Conservation (phyloP, 2,329 filamentous ascomycete species). For the Corniculantispora saksenae region DNA sequence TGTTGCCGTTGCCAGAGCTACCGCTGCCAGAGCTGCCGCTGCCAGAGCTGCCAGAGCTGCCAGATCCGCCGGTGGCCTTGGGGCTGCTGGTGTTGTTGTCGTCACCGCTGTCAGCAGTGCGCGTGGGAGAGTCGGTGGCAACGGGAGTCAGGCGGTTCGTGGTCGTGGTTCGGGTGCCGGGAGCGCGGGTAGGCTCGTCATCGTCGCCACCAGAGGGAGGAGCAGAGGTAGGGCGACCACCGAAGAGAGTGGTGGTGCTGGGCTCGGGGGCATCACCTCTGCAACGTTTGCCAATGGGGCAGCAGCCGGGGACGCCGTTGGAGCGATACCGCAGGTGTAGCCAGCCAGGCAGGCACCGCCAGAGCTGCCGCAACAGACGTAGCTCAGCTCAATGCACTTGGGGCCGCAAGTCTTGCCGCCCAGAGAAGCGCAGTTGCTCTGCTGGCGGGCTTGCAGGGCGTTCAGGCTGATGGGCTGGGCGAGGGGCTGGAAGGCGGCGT, state of each 20-base stretch:
- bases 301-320: slow-evolving; percentile 26
- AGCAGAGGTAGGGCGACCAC: neutral
- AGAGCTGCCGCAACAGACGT: slow-evolving; percentile 24
- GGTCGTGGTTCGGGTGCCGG: neutral
- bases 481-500: slow-evolving; percentile 4
- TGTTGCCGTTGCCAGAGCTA: neutral
- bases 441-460: slow-evolving; percentile 1
- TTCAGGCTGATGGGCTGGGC: neutral
- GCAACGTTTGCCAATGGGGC: slow-evolving; percentile 23
- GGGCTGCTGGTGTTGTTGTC: neutral
- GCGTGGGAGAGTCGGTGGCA: neutral
- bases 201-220: neutral
- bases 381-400: slow-evolving; percentile 21
- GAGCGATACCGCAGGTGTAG: slow-evolving; percentile 21
- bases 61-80: neutral
- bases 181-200: neutral
- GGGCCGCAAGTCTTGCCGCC: slow-evolving; percentile 22
- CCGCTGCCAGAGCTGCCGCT: neutral
- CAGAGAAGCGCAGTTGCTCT: slow-evolving; percentile 1
- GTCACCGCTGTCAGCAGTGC: neutral
- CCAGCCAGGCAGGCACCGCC: slow-evolving; percentile 22
- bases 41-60: neutral
- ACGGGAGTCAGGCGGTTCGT: neutral
- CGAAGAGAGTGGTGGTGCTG: slow-evolving; percentile 8
- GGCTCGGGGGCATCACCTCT: slow-evolving; percentile 22